These are phyloP conservation scores for Conticribra guillardii DNA, from an alignment of 108 stramenopile genomes.

Conservation along the genomic window DNA sequence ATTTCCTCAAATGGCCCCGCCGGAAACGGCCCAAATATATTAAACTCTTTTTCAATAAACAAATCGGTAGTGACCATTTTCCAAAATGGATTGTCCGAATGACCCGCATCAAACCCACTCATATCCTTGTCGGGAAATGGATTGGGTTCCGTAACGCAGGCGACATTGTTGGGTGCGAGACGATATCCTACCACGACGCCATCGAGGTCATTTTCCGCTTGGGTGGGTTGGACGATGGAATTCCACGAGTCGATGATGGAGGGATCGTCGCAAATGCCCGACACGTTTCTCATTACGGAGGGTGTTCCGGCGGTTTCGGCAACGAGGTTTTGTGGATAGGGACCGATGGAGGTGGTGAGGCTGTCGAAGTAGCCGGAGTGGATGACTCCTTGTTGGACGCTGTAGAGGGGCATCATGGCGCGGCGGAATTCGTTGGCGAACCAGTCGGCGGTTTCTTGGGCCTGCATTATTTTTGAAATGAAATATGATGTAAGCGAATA, in stretches of 20 bases:
- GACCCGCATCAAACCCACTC: slow-evolving; percentile 29
- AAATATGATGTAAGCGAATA: background rate
- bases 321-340: slow-evolving; percentile 8
- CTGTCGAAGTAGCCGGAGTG: slow-evolving; percentile 31
- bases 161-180: slow-evolving; percentile 37
- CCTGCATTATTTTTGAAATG: slow-evolving; percentile 6
- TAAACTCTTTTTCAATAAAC: slow-evolving; percentile 34
- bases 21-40: slow-evolving; percentile 37
- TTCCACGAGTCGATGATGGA: slow-evolving; percentile 3
- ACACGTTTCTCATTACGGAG: slow-evolving; percentile 24
- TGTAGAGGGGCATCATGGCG: slow-evolving; percentile 44
- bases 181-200: slow-evolving; percentile 43
- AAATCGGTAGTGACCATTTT: slow-evolving; percentile 26
- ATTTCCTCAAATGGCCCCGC: slow-evolving; percentile 20
- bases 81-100: slow-evolving; percentile 30
- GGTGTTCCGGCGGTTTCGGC: slow-evolving; percentile 8
- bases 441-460: slow-evolving; percentile 37
- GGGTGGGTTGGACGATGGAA: slow-evolving; percentile 35
- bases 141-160: slow-evolving; percentile 31
- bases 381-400: slow-evolving; percentile 41
- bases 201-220: slow-evolving; percentile 30
- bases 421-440: slow-evolving; percentile 36
- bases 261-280: slow-evolving; percentile 39
- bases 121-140: slow-evolving; percentile 18
- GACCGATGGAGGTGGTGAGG: slow-evolving; percentile 26